Conservation (phyloP, 2,329 filamentous ascomycete species). For the Alternaria brassicicola region DNA sequence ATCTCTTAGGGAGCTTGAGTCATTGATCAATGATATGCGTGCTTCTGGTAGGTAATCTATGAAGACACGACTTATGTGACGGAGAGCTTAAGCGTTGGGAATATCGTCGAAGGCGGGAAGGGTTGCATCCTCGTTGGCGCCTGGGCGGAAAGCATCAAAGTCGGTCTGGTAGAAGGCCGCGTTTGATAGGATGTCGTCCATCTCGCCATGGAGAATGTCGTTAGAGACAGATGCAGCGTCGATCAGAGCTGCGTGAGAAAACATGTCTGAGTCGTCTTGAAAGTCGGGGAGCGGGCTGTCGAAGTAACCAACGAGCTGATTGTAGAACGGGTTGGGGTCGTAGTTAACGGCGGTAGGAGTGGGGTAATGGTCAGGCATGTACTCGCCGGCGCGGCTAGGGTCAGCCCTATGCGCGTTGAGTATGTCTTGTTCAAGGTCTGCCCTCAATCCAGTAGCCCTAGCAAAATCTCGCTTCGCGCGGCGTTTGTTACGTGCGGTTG, state of each 20-base stretch:
- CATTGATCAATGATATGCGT: not conserved
- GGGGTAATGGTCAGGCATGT: not conserved
- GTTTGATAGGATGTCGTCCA: not conserved
- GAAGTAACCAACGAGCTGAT: constrained; percentile 4
- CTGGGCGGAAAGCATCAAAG: constrained; percentile 21
- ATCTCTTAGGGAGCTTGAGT: not conserved
- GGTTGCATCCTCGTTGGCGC: constrained; percentile 27
- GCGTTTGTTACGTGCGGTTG: constrained; percentile 22
- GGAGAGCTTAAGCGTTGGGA: not conserved
- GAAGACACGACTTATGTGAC: not conserved
- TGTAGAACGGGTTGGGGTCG: constrained; percentile 6
- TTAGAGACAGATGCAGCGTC: not conserved
- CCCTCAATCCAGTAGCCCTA: constrained; percentile 6
- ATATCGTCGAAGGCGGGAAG: constrained; percentile 20
- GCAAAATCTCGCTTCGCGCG: constrained; percentile 18
- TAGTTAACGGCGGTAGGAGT: not conserved
- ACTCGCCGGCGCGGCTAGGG: not conserved
- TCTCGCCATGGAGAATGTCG: not conserved
- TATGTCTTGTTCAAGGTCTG: constrained; percentile 14
- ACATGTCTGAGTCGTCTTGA: not conserved
- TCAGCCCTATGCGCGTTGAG: constrained; percentile 1
- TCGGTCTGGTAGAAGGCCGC: not conserved
- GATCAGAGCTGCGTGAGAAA: not conserved
- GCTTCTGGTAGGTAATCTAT: not conserved
- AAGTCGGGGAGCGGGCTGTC: not conserved